Evolutionary conservation across 345 rosid species (phyloP).

Genomic region (Stellera chamaejasme): DNA sequence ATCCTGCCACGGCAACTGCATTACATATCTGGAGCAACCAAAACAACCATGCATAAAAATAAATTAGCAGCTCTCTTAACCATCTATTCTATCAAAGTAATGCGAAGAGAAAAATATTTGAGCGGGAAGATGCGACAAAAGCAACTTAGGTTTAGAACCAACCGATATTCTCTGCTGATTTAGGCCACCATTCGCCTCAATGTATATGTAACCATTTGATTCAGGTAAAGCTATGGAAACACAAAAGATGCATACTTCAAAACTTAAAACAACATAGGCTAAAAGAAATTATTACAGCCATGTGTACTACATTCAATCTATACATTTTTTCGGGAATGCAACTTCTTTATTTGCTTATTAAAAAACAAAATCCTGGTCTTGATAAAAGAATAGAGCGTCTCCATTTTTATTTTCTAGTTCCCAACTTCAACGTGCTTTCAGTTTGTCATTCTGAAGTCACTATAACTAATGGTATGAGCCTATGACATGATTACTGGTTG

Average conservation of each 20-base stretch:
- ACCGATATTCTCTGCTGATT: conserved; percentile 99
- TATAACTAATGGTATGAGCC: too few relatives aligned
- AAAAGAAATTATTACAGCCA: too few relatives aligned
- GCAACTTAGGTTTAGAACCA: conserved; percentile 31
- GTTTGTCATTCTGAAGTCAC: too few relatives aligned
- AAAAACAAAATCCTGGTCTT: too few relatives aligned
- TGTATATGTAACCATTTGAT: conserved; percentile 88
- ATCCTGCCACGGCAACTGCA: conserved; percentile 99
- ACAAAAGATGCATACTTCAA: conserved; percentile 7
- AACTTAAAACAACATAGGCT: not conserved
- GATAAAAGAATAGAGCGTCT: too few relatives aligned
- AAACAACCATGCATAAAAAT: conserved; percentile 7
- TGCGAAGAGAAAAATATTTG: not conserved
- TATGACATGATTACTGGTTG: too few relatives aligned
- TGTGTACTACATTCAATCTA: too few relatives aligned
- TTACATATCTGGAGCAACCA: conserved; percentile 69
- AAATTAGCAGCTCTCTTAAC: conserved; percentile 17
- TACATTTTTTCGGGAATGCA: too few relatives aligned
- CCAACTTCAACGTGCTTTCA: too few relatives aligned
- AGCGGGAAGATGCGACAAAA: not conserved
- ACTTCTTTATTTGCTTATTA: too few relatives aligned
- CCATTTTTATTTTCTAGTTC: too few relatives aligned
- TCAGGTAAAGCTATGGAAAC: conserved; percentile 63
- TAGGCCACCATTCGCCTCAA: conserved; percentile 97
- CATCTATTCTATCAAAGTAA: conserved; percentile 12